Evolutionary conservation across 768 basidiomycete species (phyloP), one percentile per base, ranked within the genome.

Genomic region (Holtermanniella nyarrowii): DNA sequence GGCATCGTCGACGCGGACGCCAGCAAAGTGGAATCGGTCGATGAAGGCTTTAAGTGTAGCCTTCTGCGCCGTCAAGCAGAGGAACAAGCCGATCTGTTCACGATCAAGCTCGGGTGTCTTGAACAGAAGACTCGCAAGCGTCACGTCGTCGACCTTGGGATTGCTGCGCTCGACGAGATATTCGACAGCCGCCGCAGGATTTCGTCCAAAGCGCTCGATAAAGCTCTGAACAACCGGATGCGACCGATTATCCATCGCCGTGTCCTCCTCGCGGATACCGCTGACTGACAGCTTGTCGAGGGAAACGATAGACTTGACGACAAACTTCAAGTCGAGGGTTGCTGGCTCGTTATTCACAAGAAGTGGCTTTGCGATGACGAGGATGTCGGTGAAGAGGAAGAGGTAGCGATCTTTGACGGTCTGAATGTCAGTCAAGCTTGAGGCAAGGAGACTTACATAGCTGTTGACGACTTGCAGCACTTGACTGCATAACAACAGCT

Each of bases 391-490:
- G 78, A 99, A 99, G n/a, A 97, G 78, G 76, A 97, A 91, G 10
- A 97, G 79, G 74, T 88, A 88, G 11, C 95, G 83, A 65, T 96
- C 90, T 71, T 97, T 96, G 70, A 90, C 85, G 0, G 86, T 90
- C 71, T 93, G 85, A 16, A 42, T 14, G 24, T 26, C 1, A 25
- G 24, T 59, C 49, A 54, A 47, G 49, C 40, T n/a, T n/a, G n/a
- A n/a, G n/a, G n/a, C n/a, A n/a, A 20, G n/a, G n/a, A 7, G 23
- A 65, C 67, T 65, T 27, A 69, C 71, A 47, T 71, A 53, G 40
- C 82, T 78, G 72, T 95, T 89, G 59, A 88, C 88, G 13, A 97
- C 88, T 73, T 99, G 95, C 4, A 93, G 76, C 5, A 93, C 86
- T 1, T 89, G 84, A 2, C 85, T 84, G 1, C 85, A 84, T 40